Evolutionary conservation across 768 basidiomycete species (phyloP).

Genomic region (Boletus sp.): DNA sequence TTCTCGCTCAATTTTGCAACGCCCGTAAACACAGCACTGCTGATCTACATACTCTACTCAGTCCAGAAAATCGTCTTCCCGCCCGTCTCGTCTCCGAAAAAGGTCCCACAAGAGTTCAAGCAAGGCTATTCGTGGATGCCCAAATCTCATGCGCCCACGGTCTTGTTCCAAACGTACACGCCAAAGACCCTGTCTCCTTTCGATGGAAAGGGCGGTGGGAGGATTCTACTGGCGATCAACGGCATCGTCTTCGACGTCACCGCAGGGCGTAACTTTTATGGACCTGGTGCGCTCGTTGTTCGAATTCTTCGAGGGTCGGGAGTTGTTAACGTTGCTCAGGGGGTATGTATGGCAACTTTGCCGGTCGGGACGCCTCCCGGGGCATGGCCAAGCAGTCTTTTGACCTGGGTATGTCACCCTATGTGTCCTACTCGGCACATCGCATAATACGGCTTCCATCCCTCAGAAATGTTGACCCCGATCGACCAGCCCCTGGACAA

Average conservation of each 20-base stretch:
- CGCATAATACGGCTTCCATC: neutral
- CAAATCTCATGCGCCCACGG: slow-evolving; percentile 71
- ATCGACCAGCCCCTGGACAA: slow-evolving; percentile 85
- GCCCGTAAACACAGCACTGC: slow-evolving; percentile 75
- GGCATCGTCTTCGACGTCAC: slow-evolving; percentile 93
- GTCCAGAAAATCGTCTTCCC: slow-evolving; percentile 76
- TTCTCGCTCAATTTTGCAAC: slow-evolving; percentile 57
- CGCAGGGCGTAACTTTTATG: slow-evolving; percentile 87
- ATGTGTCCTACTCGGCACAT: neutral
- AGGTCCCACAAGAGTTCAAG: slow-evolving; percentile 69
- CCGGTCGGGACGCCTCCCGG: slow-evolving; percentile 91
- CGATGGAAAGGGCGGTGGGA: slow-evolving; percentile 58
- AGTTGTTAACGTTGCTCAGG: slow-evolving; percentile 43
- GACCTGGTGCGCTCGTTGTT: slow-evolving; percentile 64
- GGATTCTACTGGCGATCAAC: slow-evolving; percentile 85
- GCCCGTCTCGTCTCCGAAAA: slow-evolving; percentile 46
- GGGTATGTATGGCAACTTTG: slow-evolving; percentile 97
- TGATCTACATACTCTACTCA: slow-evolving; percentile 77
- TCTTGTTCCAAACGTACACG: slow-evolving; percentile 77
- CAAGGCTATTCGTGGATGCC: slow-evolving; percentile 93
- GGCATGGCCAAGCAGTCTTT: slow-evolving; percentile 99
- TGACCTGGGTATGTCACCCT: slow-evolving; percentile 64
- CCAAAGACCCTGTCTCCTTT: slow-evolving; percentile 72
- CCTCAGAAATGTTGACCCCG: slow-evolving; percentile 84
- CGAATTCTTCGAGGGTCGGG: neutral